A percentile compares a stretch with the other conserved stretches of the same genome.
Evolutionary conservation across 2,329 filamentous ascomycete genomes (phyloP).

Genomic region (Talaromyces sp.): DNA sequence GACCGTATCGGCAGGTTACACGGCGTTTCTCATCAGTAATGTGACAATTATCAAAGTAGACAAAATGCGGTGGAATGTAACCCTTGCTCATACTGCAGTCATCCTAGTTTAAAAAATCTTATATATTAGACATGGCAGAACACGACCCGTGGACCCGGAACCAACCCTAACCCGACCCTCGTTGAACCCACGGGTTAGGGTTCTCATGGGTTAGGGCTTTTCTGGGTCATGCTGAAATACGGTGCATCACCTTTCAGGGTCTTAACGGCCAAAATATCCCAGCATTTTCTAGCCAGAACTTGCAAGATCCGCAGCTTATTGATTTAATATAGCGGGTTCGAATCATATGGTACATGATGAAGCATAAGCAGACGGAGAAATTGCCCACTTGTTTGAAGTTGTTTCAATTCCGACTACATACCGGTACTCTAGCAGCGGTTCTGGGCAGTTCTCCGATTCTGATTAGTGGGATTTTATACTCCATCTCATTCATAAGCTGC

Average conservation of each 20-base stretch:
- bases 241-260: background rate
- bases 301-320: background rate
- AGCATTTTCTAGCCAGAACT: background rate
- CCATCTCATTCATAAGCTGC: background rate
- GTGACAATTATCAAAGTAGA: no score
- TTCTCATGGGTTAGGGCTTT: no score
- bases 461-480: background rate
- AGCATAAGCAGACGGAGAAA: background rate
- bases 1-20: no score
- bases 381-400: slow-evolving; percentile 1
- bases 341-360: background rate
- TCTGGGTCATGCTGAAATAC: background rate
- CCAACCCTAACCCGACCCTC: no score
- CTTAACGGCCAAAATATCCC: background rate
- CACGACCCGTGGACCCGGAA: no score
- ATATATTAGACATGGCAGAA: background rate
- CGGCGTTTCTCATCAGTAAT: no score
- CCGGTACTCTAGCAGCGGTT: background rate
- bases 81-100: no score
- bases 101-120: no score
- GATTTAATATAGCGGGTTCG: background rate
- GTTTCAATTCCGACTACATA: background rate
- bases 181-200: no score
- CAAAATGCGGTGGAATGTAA: no score
- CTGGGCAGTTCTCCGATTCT: background rate